Evolutionary conservation across 2,329 filamentous ascomycete genomes (phyloP).

Genomic region (Grosmannia penicillata): DNA sequence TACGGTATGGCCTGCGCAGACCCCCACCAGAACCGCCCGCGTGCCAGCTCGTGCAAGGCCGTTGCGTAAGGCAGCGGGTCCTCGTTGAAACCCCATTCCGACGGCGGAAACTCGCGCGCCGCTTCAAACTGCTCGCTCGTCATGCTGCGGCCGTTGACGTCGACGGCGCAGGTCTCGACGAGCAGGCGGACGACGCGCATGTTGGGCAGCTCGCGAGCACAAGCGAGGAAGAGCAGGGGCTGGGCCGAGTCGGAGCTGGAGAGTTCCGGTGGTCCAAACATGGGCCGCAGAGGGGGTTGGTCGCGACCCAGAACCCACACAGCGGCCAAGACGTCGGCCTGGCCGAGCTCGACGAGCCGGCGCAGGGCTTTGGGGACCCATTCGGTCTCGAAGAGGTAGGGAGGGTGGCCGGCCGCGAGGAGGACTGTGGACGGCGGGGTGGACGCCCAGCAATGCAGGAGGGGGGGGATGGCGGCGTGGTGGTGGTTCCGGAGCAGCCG

Average conservation of each 20-base stretch:
- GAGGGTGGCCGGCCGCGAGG: neutral
- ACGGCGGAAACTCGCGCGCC: neutral
- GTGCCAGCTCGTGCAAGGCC: neutral
- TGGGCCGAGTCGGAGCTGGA: neutral
- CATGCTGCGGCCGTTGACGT: slow-evolving; percentile 2
- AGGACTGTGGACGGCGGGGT: neutral
- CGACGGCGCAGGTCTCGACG: slow-evolving; percentile 2
- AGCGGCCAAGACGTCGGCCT: neutral
- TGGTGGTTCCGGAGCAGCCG: neutral
- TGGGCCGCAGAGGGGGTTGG: no score
- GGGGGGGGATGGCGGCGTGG: neutral
- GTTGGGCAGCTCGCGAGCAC: slow-evolving; percentile 4
- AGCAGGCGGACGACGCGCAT: slow-evolving; percentile 5
- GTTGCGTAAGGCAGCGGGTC: neutral
- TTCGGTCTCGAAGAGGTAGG: neutral
- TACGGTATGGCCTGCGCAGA: neutral
- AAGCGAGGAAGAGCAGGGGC: slow-evolving; percentile 1
- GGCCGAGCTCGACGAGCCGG: neutral
- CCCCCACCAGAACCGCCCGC: neutral
- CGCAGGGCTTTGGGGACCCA: neutral
- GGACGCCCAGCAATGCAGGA: neutral
- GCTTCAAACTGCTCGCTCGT: slow-evolving; percentile 1
- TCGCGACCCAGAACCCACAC: no score
- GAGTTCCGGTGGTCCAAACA: neutral
- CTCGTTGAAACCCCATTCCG: neutral